Percentiles rank a stretch among this genome's conserved stretches.
Conservation (phyloP, 2,329 filamentous ascomycete species). For the Aspergillus uvarum region DNA sequence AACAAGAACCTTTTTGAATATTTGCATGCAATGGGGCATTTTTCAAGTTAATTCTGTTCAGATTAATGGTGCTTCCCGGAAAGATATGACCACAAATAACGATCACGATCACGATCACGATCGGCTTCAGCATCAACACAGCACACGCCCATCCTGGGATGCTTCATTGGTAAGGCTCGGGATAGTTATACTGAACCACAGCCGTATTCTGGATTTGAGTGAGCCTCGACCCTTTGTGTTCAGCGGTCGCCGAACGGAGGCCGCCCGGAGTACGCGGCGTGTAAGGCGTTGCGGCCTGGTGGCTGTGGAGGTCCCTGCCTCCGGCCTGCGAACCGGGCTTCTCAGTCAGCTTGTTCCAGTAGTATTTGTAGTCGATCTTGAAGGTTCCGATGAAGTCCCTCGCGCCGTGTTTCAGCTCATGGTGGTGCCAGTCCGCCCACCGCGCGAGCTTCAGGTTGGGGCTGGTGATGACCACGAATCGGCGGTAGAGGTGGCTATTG, state of each 20-base stretch:
- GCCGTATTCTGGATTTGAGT: neutral
- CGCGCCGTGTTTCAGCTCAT: slow-evolving; percentile 17
- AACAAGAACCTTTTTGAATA: neutral
- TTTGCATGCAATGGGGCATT: neutral
- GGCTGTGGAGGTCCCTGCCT: neutral
- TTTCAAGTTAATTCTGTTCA: too few species aligned
- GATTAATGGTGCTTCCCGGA: too few species aligned
- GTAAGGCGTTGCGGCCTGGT: slow-evolving; percentile 7
- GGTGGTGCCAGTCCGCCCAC: slow-evolving; percentile 35
- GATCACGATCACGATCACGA: too few species aligned
- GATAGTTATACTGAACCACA: neutral
- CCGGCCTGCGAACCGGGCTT: neutral
- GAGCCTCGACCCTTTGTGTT: neutral
- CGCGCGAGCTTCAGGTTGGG: slow-evolving; percentile 21
- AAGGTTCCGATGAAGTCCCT: slow-evolving; percentile 17
- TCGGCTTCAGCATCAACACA: too few species aligned
- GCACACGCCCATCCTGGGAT: too few species aligned
- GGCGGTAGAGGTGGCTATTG: slow-evolving; percentile 33
- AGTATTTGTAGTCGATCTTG: slow-evolving; percentile 12
- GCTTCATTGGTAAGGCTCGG: neutral
- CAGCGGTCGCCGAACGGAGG: neutral
- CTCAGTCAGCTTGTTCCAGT: slow-evolving; percentile 16
- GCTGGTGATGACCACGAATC: slow-evolving; percentile 32
- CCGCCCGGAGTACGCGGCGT: slow-evolving; percentile 16
- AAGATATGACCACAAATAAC: too few species aligned